Base-by-base conservation (phyloP, 202 grass and related monocot genomes). In the Zizania palustris region DNA sequence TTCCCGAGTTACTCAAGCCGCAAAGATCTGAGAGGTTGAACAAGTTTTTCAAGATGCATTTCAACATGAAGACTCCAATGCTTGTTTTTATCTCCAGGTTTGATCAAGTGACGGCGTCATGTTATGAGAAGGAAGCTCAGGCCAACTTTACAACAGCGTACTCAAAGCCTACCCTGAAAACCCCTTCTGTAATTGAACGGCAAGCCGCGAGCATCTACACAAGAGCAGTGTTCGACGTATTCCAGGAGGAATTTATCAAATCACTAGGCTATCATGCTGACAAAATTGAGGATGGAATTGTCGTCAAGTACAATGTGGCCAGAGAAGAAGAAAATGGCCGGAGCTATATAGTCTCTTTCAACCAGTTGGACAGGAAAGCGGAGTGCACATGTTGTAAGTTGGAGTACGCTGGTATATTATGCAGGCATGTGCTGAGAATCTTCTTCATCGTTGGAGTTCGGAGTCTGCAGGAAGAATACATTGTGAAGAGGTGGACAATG, bases 191-290 rank as follows among this genome's bases (percentile, higher is more conserved):
- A 12, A 85, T 92, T 28, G 89, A 88, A 55, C 85, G 85, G 53
- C 89, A 85, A 69, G 82, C 89, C 11, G 79, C 82, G 22, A 72
- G 41, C 54, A 16, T 88, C 36, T 91, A 91, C 58, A 80, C 89
- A 55, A 88, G 50, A 76, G 74, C 73, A 66, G 69, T 88, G 67
- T 85, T 91, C 45, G 74, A 91, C 14, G 60, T 78, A 43, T 91
- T 91, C 18, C 89, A 91, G 63, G 85, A 80, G 68, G 85, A 91
- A 59, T 91, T 91, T 57, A 71, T 91, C 14, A 73, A 91, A 78
- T 91, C 85, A 9, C 57, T 88, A 14, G 82, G 78, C 33, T 91
- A 82, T 56, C 80, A 73, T 76, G 81, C 74, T 42, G 82, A 87
- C 78, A 82, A 88, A 70, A 65, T 88, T 10, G 82, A 88, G 57